Conservation (phyloP, 345 rosid species). For the Moricandia moricandioides region DNA sequence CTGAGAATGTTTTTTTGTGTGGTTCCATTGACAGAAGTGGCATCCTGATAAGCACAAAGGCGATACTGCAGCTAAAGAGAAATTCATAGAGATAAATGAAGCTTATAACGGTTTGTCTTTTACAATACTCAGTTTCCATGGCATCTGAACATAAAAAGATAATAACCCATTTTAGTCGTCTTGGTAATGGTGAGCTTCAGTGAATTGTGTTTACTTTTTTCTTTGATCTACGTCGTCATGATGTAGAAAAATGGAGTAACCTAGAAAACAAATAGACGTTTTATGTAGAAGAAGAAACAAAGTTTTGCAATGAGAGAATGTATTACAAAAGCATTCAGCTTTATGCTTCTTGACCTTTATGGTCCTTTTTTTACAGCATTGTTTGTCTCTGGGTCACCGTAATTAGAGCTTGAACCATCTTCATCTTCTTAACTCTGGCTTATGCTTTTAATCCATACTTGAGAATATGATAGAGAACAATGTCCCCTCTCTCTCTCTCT, state of each 20-base stretch:
- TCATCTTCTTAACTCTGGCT: background rate
- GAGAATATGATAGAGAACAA: background rate
- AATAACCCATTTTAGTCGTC: background rate
- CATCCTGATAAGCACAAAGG: conserved; percentile 88
- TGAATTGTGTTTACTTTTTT: background rate
- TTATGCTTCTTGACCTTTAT: too few species aligned
- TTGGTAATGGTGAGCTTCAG: background rate
- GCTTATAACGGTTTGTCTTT: conserved; percentile 58
- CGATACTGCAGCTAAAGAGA: conserved; percentile 61
- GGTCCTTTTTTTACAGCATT: too few species aligned
- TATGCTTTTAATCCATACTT: background rate
- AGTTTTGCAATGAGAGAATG: background rate
- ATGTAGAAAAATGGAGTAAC: background rate
- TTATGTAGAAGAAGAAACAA: background rate
- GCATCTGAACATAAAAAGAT: background rate
- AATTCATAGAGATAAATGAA: conserved; percentile 79
- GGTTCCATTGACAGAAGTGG: conserved; percentile 55
- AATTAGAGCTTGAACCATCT: background rate
- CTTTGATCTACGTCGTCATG: background rate
- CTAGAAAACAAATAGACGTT: background rate
- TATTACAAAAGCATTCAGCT: background rate
- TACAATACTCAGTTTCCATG: background rate
- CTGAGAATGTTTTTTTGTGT: background rate
- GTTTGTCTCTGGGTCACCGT: background rate
- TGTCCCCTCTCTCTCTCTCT: background rate